phyloP scores from a whole-genome alignment of 2,329 filamentous ascomycete species.

The Phoma sp. region DNA sequence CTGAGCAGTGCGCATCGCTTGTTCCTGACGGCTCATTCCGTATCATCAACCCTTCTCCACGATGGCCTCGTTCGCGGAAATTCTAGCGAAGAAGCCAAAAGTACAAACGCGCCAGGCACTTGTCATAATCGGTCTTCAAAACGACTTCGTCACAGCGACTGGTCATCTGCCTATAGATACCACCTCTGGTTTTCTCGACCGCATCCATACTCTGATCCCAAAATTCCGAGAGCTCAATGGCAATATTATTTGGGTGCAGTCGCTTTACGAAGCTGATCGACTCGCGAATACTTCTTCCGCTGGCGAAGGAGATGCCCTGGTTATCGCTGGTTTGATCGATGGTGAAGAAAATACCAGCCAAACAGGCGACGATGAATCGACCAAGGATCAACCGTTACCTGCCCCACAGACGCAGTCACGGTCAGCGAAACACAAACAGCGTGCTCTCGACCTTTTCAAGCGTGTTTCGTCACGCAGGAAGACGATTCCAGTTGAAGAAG shows the following conservation, averaged over 20 bases:
- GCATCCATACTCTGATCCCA: slow-evolving; percentile 70
- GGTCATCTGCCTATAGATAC: slow-evolving; percentile 72
- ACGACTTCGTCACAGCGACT: slow-evolving; percentile 78
- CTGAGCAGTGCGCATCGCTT: slow-evolving; percentile 7
- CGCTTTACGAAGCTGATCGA: slow-evolving; percentile 71
- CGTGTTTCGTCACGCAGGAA: slow-evolving; percentile 44
- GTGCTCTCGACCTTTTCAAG: slow-evolving; percentile 48
- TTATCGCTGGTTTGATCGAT: slow-evolving; percentile 50
- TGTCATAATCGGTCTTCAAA: slow-evolving; percentile 85
- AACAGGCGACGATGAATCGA: slow-evolving; percentile 43
- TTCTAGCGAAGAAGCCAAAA: slow-evolving; percentile 57
- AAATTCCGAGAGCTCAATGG: slow-evolving; percentile 74
- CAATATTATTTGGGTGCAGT: slow-evolving; percentile 85
- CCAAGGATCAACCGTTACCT: slow-evolving; percentile 33
- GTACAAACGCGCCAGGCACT: slow-evolving; percentile 73
- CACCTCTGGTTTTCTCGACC: slow-evolving; percentile 71
- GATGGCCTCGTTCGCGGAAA: slow-evolving; percentile 53
- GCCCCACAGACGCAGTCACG: slow-evolving; percentile 39
- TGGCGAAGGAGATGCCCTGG: slow-evolving; percentile 56
- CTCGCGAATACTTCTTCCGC: slow-evolving; percentile 59
- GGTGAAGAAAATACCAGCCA: slow-evolving; percentile 44
- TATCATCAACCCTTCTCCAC: slow-evolving; percentile 7
- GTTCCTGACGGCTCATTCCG: slow-evolving; percentile 5
- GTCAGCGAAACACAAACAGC: slow-evolving; percentile 46
- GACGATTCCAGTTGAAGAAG: slow-evolving; percentile 35